Base-by-base conservation (phyloP, 1,139 yeast genomes). In the Petasospora fabianii region DNA sequence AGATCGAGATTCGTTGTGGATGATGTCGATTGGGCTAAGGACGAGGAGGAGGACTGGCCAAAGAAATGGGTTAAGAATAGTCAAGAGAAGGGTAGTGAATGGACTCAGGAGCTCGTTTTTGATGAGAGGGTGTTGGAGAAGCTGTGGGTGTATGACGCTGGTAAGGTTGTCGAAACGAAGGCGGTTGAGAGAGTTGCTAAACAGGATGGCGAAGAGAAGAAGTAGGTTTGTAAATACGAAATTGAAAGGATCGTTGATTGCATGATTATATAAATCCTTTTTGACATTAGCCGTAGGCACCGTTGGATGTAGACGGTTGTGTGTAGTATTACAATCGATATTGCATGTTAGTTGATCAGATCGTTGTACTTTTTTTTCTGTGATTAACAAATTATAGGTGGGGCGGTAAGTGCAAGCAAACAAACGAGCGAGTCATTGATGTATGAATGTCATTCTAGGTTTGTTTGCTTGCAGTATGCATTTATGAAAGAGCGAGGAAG, bases 31-130 rank as follows among this genome's bases (percentile, higher is more conserved):
- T 61, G 73, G 51, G 84, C 80, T 9, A 61, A 63, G 27, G 78
- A 69, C 30, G 98, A 94, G 59, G 97, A 92, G 58, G 58, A 64
- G 14, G 95, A 87, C 51, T 94, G 99, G 99, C 97, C 97, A 17
- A 66, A 68, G 46, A 73, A 75, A 46, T 94, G 97, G 96, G 84
- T 85, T 31, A 72, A 77, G 47, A 73, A 69, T 47, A 96, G 95
- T 14, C 58, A 64, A 35, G 83, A 77, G 41, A 81, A 77, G 53
- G 66, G 75, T 30, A 83, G 95, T 45, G 97, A 90, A 59, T 92
- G 98, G 98, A 80, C 84, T 40, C 80, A 80, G 58, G 92, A 84
- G 17, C 65, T 88, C 41, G 69, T 61, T 13, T 77, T 76, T 19
- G 97, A 92, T 57, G 77, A 75, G 13, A 66, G 96, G 46, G 75